phyloP scores from a whole-genome alignment of 1,284 basidiomycete genomes.

The Wolfiporia cocos region DNA sequence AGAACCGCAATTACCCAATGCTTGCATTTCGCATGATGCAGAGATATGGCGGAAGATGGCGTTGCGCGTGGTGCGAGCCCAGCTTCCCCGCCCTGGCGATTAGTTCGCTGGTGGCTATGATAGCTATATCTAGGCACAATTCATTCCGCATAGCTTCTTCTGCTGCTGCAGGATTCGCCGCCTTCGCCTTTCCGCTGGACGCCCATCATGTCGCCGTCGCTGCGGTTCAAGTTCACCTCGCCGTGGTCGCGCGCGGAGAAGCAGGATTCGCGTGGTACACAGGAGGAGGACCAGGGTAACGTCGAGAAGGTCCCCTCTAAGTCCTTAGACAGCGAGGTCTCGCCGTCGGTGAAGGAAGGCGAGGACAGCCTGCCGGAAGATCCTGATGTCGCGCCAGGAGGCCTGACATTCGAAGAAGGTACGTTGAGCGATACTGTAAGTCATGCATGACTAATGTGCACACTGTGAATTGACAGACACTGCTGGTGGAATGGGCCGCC shows the following conservation, averaged over 20 bases:
- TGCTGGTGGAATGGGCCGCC: conserved; percentile 25
- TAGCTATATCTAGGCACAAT: neutral
- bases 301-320: conserved; percentile 5
- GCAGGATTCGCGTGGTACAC: neutral
- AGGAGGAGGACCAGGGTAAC: neutral
- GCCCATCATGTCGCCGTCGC: conserved; percentile 3
- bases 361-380: neutral
- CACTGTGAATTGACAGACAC: conserved; percentile 14
- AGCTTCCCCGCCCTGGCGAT: too few species aligned
- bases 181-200: too few species aligned
- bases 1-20: too few species aligned
- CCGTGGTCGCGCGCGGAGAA: neutral
- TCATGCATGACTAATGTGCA: neutral
- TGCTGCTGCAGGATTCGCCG: too few species aligned
- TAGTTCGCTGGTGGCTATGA: too few species aligned
- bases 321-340: neutral
- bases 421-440: neutral
- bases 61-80: too few species aligned
- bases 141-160: too few species aligned
- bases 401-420: conserved; percentile 20
- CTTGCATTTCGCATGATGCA: neutral
- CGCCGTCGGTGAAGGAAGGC: neutral
- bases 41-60: conserved; percentile 4
- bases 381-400: conserved; percentile 11
- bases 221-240: conserved; percentile 1